These are phyloP conservation scores for Oryza coarctata DNA, from an alignment of 176 grass and related monocot genomes.

Conservation along the genomic window DNA sequence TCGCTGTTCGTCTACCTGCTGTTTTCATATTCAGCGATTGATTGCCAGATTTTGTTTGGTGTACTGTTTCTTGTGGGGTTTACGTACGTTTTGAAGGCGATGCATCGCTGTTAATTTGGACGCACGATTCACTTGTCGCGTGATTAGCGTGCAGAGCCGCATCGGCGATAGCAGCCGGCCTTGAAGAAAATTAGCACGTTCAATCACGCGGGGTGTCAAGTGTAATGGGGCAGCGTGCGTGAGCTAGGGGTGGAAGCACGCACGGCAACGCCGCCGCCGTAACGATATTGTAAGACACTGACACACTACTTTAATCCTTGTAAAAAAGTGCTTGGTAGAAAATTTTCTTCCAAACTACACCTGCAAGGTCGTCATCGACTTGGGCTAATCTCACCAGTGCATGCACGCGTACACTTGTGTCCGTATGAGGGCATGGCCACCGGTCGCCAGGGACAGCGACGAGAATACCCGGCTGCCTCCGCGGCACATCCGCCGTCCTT, in stretches of 20 bases:
- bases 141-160: not conserved
- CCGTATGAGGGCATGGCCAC: not conserved
- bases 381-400: not conserved
- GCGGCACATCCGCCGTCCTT: not conserved
- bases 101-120: not conserved
- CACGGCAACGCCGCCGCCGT: conserved; percentile 18
- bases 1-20: not conserved
- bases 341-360: not conserved
- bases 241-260: not conserved
- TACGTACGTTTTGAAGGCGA: not conserved
- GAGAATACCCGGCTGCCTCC: conserved; percentile 32
- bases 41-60: not conserved
- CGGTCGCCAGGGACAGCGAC: conserved; percentile 7
- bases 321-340: not conserved
- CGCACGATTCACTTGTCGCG: not conserved
- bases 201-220: conserved; percentile 39
- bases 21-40: not conserved
- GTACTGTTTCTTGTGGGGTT: not conserved
- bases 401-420: not conserved
- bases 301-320: not conserved
- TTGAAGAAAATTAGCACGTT: conserved; percentile 1
- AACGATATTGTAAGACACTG: conserved; percentile 15
- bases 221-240: conserved; percentile 12
- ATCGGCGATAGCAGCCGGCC: not conserved
- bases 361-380: not conserved